These are phyloP conservation scores for Erysimum pusillum DNA, from an alignment of 441 rosid species.

Conservation along the genomic window DNA sequence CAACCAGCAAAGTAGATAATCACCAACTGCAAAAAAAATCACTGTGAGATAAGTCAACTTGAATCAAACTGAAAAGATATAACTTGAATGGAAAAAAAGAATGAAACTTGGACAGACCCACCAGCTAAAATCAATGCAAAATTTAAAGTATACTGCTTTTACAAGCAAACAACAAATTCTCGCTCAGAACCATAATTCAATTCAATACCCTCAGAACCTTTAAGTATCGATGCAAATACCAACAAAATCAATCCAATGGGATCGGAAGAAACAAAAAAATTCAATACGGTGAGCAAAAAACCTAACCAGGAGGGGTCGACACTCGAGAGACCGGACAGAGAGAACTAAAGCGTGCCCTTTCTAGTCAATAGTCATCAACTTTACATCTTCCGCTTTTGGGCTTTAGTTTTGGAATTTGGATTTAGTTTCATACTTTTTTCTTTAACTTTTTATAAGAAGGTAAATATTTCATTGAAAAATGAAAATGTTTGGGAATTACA, in stretches of 20 bases:
- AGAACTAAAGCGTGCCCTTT: too few species aligned
- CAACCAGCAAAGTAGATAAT: background rate
- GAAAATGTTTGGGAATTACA: too few species aligned
- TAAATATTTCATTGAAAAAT: too few species aligned
- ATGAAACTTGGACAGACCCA: background rate
- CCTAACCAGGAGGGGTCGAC: background rate
- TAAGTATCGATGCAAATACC: background rate
- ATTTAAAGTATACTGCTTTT: background rate
- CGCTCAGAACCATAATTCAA: background rate
- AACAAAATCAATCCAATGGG: background rate
- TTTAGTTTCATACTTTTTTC: too few species aligned
- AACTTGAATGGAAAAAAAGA: background rate
- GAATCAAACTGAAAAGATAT: background rate
- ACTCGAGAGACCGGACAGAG: background rate
- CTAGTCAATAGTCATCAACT: too few species aligned
- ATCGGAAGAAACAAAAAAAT: background rate
- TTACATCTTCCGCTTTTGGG: too few species aligned
- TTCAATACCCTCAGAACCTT: background rate
- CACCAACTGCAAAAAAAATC: background rate
- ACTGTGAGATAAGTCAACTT: background rate
- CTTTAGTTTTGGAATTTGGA: too few species aligned
- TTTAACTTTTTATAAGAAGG: too few species aligned
- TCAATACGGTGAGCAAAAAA: background rate
- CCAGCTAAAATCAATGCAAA: background rate
- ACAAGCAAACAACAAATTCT: background rate